These are phyloP conservation scores for Aspergillus sp. DNA, from an alignment of 2,329 filamentous ascomycete genomes.

Conservation along the genomic window DNA sequence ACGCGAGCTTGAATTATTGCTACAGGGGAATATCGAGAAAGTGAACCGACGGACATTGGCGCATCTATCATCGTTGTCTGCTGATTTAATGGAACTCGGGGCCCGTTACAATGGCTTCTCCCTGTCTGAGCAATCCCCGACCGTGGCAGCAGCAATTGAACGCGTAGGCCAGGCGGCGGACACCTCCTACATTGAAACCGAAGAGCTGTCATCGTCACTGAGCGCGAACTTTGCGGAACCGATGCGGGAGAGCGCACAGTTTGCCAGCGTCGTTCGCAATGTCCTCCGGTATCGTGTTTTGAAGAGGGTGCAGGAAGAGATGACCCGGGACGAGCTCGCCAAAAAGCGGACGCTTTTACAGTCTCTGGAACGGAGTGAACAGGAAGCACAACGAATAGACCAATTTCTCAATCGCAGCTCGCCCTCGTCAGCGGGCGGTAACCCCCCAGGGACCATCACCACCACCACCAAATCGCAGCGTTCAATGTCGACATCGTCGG, in stretches of 20 bases:
- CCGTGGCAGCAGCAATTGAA: conserved; percentile 86
- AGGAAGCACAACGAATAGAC: conserved; percentile 86
- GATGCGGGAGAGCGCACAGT: conserved; percentile 95
- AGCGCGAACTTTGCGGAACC: conserved; percentile 93
- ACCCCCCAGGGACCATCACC: conserved; percentile 2
- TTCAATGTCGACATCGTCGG: conserved; percentile 53
- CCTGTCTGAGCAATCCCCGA: conserved; percentile 80
- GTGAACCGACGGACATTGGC: conserved; percentile 83
- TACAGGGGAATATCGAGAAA: conserved; percentile 93
- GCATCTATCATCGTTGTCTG: conserved; percentile 72
- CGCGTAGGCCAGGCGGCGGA: conserved; percentile 90
- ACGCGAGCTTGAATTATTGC: conserved; percentile 77
- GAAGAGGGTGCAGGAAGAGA: conserved; percentile 93
- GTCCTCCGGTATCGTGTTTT: conserved; percentile 84
- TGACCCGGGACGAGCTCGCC: conserved; percentile 85
- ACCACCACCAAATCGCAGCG: conserved; percentile 47
- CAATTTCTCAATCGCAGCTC: conserved; percentile 68
- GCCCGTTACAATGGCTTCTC: conserved; percentile 97
- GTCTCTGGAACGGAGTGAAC: conserved; percentile 84
- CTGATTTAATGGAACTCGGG: conserved; percentile 85
- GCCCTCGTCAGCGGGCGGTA: conserved; percentile 29
- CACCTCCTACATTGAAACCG: conserved; percentile 89
- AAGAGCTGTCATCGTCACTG: conserved; percentile 79
- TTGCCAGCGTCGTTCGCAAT: conserved; percentile 83
- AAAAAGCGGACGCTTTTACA: conserved; percentile 79